Evolutionary conservation across 495 filamentous ascomycete species (phyloP).

Genomic region (Elasticomyces elasticus): DNA sequence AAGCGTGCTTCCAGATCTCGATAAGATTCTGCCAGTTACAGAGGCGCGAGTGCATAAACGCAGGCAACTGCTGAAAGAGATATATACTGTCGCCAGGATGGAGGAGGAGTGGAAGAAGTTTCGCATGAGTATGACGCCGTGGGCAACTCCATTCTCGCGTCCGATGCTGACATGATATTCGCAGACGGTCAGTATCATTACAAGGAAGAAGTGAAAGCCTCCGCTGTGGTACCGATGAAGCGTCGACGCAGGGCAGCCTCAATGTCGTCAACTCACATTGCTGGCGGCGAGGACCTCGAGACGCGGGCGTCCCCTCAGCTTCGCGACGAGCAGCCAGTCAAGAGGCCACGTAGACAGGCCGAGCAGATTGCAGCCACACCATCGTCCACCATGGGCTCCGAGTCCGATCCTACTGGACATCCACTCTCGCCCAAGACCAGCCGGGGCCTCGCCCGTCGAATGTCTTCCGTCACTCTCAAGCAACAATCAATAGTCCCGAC

Average conservation of each 20-base stretch:
- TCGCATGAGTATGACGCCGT: not conserved
- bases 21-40: constrained; percentile 31
- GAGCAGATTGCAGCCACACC: no score
- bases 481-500: no score
- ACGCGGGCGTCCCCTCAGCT: not conserved
- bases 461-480: no score
- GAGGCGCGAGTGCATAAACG: constrained; percentile 34
- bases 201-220: not conserved
- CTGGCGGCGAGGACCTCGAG: not conserved
- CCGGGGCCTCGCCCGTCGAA: no score
- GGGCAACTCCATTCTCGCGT: not conserved
- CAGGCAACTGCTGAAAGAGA: constrained; percentile 47
- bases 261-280: not conserved
- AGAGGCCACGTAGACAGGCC: not conserved
- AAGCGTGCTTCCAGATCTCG: not conserved
- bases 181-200: not conserved
- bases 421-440: no score
- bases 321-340: not conserved
- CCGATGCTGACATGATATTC: not conserved
- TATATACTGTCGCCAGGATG: constrained; percentile 54
- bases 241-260: not conserved
- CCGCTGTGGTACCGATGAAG: not conserved
- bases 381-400: no score
- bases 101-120: constrained; percentile 47
- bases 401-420: no score